Conservation (phyloP, 1,284 basidiomycete genomes). For the Neolentinus lepideus region DNA sequence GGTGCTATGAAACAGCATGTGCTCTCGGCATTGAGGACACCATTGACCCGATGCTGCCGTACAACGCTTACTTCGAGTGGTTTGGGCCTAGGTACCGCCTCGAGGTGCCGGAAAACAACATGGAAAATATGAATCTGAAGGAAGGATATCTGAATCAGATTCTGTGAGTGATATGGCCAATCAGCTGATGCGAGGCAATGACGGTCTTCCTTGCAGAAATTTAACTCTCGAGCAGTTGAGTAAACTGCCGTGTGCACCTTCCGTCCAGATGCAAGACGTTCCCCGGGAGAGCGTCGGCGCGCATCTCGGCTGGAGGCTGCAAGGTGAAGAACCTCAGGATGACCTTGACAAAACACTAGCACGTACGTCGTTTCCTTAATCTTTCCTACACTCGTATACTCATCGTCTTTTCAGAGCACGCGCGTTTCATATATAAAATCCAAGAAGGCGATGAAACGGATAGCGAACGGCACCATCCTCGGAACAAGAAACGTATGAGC, state of each 20-base stretch:
- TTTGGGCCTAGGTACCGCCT: constrained; percentile 94
- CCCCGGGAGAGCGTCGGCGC: constrained; percentile 60
- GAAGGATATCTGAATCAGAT: constrained; percentile 80
- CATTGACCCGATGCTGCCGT: constrained; percentile 82
- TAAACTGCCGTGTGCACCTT: constrained; percentile 77
- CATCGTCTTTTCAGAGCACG: constrained; percentile 40
- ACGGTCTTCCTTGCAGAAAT: too few relatives aligned
- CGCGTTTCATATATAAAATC: constrained; percentile 53
- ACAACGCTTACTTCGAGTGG: constrained; percentile 97
- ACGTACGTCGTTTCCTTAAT: constrained; percentile 37
- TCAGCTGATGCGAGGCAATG: too few relatives aligned
- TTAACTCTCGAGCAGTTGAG: constrained; percentile 77
- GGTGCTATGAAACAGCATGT: constrained; percentile 97
- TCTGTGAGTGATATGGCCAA: constrained; percentile 33
- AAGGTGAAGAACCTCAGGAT: constrained; percentile 40
- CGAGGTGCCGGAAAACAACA: constrained; percentile 87
- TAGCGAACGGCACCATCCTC: constrained; percentile 34
- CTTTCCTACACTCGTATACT: background rate
- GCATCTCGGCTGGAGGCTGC: constrained; percentile 47
- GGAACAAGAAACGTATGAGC: constrained; percentile 52
- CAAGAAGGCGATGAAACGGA: constrained; percentile 48
- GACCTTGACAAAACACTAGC: constrained; percentile 63
- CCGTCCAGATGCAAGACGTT: constrained; percentile 82
- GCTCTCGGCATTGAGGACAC: constrained; percentile 78
- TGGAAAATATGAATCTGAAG: constrained; percentile 88